A percentile compares a stretch with the other conserved stretches of the same genome.
Evolutionary conservation across 2,329 filamentous ascomycete species (phyloP).

Genomic region (Alternaria sp.): DNA sequence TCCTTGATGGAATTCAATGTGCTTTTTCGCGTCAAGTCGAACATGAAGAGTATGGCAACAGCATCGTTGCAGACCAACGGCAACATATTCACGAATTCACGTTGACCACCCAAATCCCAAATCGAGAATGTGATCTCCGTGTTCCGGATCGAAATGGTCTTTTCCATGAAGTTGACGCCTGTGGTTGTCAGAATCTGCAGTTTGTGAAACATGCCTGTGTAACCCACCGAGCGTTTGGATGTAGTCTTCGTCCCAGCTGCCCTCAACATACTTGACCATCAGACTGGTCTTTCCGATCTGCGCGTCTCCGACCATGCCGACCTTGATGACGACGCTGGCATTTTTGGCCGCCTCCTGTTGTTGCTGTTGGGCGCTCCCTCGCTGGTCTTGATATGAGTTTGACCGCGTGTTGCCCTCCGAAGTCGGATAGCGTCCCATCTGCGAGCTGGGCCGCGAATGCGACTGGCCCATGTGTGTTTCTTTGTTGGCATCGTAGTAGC

Average conservation of each 20-base stretch:
- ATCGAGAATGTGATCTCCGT: conserved; percentile 99
- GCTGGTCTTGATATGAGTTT: conserved; percentile 56
- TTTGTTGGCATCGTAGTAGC: conserved; percentile 41
- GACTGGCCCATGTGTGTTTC: conserved; percentile 46
- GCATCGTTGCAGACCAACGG: conserved; percentile 99
- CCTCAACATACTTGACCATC: conserved; percentile 99
- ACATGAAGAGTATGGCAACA: conserved; percentile 99
- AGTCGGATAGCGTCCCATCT: conserved; percentile 55
- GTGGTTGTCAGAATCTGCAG: conserved; percentile 23
- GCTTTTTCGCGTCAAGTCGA: conserved; percentile 96
- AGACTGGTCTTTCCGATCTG: conserved; percentile 99
- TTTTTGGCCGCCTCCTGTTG: conserved; percentile 52
- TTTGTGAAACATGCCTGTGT: not conserved
- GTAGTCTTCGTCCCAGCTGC: conserved; percentile 99
- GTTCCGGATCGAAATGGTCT: conserved; percentile 98
- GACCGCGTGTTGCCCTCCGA: conserved; percentile 50
- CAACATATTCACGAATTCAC: conserved; percentile 99
- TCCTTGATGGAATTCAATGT: conserved; percentile 99
- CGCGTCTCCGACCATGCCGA: conserved; percentile 98
- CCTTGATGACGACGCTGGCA: conserved; percentile 90
- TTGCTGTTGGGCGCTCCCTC: conserved; percentile 49
- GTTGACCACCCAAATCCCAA: conserved; percentile 96
- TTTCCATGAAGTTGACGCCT: conserved; percentile 99
- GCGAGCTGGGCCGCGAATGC: conserved; percentile 57
- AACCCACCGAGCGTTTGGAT: conserved; percentile 86